These are phyloP conservation scores for Diplocarpon mali DNA, from an alignment of 2,329 filamentous ascomycete species.

Conservation along the genomic window DNA sequence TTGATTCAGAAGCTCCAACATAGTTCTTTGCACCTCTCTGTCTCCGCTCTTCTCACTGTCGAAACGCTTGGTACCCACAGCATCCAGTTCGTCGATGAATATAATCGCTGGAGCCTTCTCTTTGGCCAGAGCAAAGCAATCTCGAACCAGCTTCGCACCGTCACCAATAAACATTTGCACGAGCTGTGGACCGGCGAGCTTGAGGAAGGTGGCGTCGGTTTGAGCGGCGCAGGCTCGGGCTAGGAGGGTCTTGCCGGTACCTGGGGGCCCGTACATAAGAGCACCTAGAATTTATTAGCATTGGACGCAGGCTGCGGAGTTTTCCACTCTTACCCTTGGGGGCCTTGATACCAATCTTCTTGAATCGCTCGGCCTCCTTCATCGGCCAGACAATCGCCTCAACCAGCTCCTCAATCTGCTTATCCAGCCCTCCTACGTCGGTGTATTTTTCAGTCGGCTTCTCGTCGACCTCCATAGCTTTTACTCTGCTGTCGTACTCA, in stretches of 20 bases:
- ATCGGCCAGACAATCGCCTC: slow-evolving; percentile 99
- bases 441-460: slow-evolving; percentile 99
- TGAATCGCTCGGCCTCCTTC: slow-evolving; percentile 98
- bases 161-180: slow-evolving; percentile 99
- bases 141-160: slow-evolving; percentile 91
- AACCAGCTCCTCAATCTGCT: slow-evolving; percentile 97
- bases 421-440: slow-evolving; percentile 93
- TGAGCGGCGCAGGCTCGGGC: slow-evolving; percentile 94
- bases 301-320: slow-evolving; percentile 1
- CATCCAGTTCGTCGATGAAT: slow-evolving; percentile 97
- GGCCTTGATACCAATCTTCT: slow-evolving; percentile 99
- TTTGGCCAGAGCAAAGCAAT: slow-evolving; percentile 95
- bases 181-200: slow-evolving; percentile 91
- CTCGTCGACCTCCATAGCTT: slow-evolving; percentile 99
- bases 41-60: slow-evolving; percentile 98
- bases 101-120: slow-evolving; percentile 99
- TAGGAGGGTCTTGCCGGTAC: slow-evolving; percentile 83
- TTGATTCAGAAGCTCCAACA: slow-evolving; percentile 97
- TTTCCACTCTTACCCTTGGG: slow-evolving; percentile 66
- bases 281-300: slow-evolving; percentile 52
- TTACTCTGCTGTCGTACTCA: slow-evolving; percentile 97
- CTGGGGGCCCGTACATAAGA: slow-evolving; percentile 92
- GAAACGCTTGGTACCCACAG: slow-evolving; percentile 97
- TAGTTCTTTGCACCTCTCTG: slow-evolving; percentile 94
- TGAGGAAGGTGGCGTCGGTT: slow-evolving; percentile 96